Conservation (phyloP, 2,329 filamentous ascomycete genomes). For the Sporothrix schenckii region DNA sequence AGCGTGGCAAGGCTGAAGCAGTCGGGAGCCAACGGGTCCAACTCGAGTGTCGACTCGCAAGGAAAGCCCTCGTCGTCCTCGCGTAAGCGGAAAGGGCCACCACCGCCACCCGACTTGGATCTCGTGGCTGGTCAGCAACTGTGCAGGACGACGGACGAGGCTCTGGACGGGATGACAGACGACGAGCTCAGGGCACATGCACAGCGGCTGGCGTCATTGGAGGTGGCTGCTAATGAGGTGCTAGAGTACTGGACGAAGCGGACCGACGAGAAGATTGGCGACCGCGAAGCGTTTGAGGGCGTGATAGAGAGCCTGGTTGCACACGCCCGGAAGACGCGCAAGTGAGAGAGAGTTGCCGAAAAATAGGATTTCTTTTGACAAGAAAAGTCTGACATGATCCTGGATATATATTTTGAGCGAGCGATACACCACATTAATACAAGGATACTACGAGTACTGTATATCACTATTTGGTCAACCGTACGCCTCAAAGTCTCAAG, state of each 20-base stretch:
- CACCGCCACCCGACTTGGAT: constrained; percentile 75
- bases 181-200: constrained; percentile 75
- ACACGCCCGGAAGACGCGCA: constrained; percentile 82
- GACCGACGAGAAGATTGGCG: constrained; percentile 82
- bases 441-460: neutral
- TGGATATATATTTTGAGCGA: constrained; percentile 18
- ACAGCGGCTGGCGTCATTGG: constrained; percentile 66
- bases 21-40: constrained; percentile 56
- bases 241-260: constrained; percentile 87
- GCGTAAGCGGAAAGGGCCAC: constrained; percentile 59
- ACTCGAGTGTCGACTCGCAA: constrained; percentile 62
- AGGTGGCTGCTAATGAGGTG: constrained; percentile 72
- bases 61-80: constrained; percentile 50
- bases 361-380: neutral
- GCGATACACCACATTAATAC: constrained; percentile 15
- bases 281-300: constrained; percentile 91
- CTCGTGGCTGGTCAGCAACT: constrained; percentile 75
- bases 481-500: neutral
- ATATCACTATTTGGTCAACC: too few relatives aligned
- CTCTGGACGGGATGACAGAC: constrained; percentile 76
- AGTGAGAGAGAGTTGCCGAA: constrained; percentile 48
- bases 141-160: constrained; percentile 82
- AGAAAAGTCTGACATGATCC: neutral
- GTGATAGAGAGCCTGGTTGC: constrained; percentile 97
- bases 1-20: constrained; percentile 45